These are phyloP conservation scores for Pterocarpus macrocarpus DNA, from an alignment of 306 rosid genomes.

Conservation along the genomic window DNA sequence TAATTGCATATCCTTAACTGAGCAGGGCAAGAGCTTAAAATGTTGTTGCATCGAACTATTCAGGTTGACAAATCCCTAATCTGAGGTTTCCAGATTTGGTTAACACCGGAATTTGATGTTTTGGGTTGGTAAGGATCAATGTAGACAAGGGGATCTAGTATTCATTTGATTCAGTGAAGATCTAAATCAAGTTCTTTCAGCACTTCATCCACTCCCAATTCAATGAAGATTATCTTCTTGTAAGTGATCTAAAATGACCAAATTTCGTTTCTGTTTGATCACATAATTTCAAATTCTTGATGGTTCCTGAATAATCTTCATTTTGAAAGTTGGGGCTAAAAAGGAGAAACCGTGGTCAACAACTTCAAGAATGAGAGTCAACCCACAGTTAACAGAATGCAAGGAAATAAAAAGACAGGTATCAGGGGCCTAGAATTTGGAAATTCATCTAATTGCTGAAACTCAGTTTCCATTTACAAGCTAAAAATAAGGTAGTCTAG, in stretches of 20 bases:
- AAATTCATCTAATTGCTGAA: no score
- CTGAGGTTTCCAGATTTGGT: neutral
- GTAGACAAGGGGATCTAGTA: neutral
- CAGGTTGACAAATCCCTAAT: neutral
- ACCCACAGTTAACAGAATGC: no score
- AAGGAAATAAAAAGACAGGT: no score
- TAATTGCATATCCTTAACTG: neutral
- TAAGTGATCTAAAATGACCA: conserved; percentile 13
- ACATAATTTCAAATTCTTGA: conserved; percentile 1
- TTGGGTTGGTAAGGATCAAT: neutral
- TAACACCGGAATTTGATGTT: neutral
- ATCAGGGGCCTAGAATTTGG: no score
- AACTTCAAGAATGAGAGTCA: no score
- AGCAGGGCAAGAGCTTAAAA: neutral
- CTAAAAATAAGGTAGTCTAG: no score
- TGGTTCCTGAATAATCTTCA: no score
- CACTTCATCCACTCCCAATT: neutral
- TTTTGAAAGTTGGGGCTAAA: no score
- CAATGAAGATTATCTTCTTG: neutral
- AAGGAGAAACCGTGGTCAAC: no score
- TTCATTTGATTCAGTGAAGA: neutral
- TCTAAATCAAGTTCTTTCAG: neutral
- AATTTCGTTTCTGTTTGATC: neutral
- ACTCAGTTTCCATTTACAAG: no score
- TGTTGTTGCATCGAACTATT: neutral